phyloP scores from a whole-genome alignment of 2,329 filamentous ascomycete genomes.

The Fusarium buharicum region DNA sequence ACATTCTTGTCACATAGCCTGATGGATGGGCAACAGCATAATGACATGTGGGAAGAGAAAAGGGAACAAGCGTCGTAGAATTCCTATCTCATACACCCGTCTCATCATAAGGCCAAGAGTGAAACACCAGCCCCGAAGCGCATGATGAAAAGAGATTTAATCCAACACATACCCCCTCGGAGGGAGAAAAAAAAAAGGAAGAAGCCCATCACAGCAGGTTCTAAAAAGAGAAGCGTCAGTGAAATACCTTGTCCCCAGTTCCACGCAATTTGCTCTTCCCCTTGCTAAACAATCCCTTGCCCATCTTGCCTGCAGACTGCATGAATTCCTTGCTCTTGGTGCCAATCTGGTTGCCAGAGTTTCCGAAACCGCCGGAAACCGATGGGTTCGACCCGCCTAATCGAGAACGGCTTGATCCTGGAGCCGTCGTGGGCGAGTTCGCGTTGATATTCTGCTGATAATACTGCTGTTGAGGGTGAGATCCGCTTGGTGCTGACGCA shows the following conservation, averaged over 20 bases:
- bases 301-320: conserved; percentile 86
- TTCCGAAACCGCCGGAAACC: conserved; percentile 59
- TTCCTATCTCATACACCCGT: conserved; percentile 56
- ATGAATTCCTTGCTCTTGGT: conserved; percentile 89
- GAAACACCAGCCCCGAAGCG: conserved; percentile 46
- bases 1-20: conserved; percentile 46
- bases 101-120: conserved; percentile 50
- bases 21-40: conserved; percentile 45
- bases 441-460: conserved; percentile 67
- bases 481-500: conserved; percentile 37
- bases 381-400: conserved; percentile 54
- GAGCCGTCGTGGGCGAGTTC: conserved; percentile 44
- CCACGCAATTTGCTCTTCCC: conserved; percentile 84
- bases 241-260: conserved; percentile 88
- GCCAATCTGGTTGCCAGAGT: conserved; percentile 73
- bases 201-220: conserved; percentile 45
- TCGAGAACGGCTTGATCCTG: conserved; percentile 51
- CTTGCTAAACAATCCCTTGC: conserved; percentile 91
- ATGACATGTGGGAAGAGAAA: conserved; percentile 42
- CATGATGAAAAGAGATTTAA: conserved; percentile 47
- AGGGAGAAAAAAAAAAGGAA: conserved; percentile 36
- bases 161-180: conserved; percentile 44
- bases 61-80: conserved; percentile 51
- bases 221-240: conserved; percentile 61
- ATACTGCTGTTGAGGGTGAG: conserved; percentile 58